Percentiles rank a stretch among this genome's conserved stretches.
Conservation (phyloP, 805 yeast species). For the Tetrapisispora nanseiensis region DNA sequence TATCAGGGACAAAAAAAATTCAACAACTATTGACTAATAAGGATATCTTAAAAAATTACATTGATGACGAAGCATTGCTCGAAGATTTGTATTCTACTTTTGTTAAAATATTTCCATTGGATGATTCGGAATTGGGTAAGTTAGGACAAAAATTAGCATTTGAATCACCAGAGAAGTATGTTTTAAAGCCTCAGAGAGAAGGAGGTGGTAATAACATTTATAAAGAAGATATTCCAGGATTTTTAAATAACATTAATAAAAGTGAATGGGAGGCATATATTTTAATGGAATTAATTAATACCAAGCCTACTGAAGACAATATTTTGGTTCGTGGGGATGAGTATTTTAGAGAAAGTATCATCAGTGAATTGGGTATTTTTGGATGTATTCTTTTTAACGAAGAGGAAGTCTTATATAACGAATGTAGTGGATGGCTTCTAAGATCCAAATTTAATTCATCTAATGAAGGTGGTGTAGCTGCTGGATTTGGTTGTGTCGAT, state of each 20-base stretch:
- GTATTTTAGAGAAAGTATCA: constrained; percentile 58
- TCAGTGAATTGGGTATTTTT: constrained; percentile 86
- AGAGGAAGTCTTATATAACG: constrained; percentile 48
- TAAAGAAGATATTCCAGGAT: constrained; percentile 72
- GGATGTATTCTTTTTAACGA: constrained; percentile 76
- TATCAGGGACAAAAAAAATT: constrained; percentile 87
- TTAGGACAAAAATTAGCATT: constrained; percentile 59
- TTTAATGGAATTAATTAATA: constrained; percentile 85
- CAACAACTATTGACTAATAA: constrained; percentile 76
- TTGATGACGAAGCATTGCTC: constrained; percentile 28
- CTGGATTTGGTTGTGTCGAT: constrained; percentile 96
- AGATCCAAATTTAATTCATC: constrained; percentile 82
- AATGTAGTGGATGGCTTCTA: constrained; percentile 72
- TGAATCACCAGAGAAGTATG: constrained; percentile 59
- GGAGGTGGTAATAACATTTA: constrained; percentile 97
- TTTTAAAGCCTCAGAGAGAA: constrained; percentile 94
- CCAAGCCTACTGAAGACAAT: constrained; percentile 53
- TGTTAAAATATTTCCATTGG: constrained; percentile 82
- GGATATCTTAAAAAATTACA: constrained; percentile 37
- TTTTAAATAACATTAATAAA: constrained; percentile 49
- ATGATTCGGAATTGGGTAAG: constrained; percentile 52
- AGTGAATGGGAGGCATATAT: constrained; percentile 84
- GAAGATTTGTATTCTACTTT: constrained; percentile 42
- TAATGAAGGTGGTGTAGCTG: constrained; percentile 98
- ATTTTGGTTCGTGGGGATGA: constrained; percentile 60